A percentile compares a stretch with the other conserved stretches of the same genome.
These are phyloP conservation scores for Chalciporus chontae DNA, from an alignment of 768 basidiomycete species.

Conservation along the genomic window DNA sequence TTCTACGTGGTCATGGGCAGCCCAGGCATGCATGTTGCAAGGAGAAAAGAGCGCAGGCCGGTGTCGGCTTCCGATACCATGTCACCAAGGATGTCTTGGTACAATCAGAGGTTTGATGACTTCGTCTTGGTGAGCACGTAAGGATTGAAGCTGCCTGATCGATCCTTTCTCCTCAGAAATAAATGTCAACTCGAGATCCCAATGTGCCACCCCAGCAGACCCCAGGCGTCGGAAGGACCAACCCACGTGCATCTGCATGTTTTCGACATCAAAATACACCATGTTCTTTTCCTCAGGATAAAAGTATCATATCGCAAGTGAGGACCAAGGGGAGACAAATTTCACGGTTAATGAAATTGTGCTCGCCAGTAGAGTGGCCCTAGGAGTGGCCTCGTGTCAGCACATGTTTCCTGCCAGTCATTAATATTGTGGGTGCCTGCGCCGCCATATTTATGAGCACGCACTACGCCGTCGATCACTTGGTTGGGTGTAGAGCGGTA, in stretches of 20 bases:
- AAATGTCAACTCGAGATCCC: not conserved
- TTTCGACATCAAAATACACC: conserved; percentile 5
- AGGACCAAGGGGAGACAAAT: too few species aligned
- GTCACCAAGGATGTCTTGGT: conserved; percentile 98
- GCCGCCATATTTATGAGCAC: too few species aligned
- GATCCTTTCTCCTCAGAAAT: not conserved
- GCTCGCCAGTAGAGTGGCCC: too few species aligned
- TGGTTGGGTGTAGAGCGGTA: too few species aligned
- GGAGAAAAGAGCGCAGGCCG: conserved; percentile 85
- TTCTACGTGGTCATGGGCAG: conserved; percentile 98
- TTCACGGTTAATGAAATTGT: too few species aligned
- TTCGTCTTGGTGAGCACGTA: conserved; percentile 78
- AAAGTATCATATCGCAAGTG: not conserved
- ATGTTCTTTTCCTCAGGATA: not conserved
- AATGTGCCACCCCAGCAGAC: not conserved
- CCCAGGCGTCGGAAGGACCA: too few species aligned
- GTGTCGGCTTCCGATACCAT: conserved; percentile 83
- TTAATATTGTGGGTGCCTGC: too few species aligned
- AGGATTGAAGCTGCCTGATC: not conserved
- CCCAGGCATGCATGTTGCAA: conserved; percentile 87
- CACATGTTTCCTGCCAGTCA: too few species aligned
- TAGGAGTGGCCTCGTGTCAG: too few species aligned
- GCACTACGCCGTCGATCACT: too few species aligned
- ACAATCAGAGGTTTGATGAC: conserved; percentile 99
- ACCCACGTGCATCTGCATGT: conserved; percentile 23